Base-by-base conservation (phyloP, 495 filamentous ascomycete species). In the Coniosporium apollinis region DNA sequence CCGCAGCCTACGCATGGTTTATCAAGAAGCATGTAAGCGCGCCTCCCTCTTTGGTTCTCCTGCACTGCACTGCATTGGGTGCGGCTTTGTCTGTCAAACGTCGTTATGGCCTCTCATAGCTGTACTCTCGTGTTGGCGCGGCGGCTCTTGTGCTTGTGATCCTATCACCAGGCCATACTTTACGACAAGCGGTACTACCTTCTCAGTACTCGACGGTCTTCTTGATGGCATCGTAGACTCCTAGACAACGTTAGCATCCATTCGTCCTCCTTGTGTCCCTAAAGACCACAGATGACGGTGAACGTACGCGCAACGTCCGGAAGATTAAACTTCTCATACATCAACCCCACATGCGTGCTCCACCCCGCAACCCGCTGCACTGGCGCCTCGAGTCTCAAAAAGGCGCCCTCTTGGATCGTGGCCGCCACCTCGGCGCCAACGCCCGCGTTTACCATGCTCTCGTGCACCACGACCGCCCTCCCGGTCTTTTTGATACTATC, bases 381-480 rank as follows among this genome's bases (percentile, higher is more conserved):
- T 0, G 89, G 89, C n/a, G 89, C 87, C 47, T 96, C 85, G 3
- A 97, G 59, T 16, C 73, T 70, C 48, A 93, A 51, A 50, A 97
- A 97, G 1, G 84, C 82, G 30, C 72, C 71, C 33, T 87, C 82
- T 50, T 96, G 87, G 36, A 97, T 80, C 6, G 83, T 86, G 1
- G 84, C 82, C 0, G 91, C 83, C 3, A 97, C 75, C 51, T 96
- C 85, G 13, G 92, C 86, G 7, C 91, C 89, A 16, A 96, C 69
- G 9, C 89, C 91, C 10, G 82, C 86, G 54, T 93, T 96, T 35
- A 91, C 63, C 82, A 93, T 94, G 37, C 82, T 78, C 57, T 97
- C 89, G 54, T 97, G 89, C 6, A 96, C 89, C 1, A 97, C 77
- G 20, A 97, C 66, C 21, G 83, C 87, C 34, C 86, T 58, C 1